Evolutionary conservation across 495 filamentous ascomycete species (phyloP).

Genomic region (Cenococcum geophilum): DNA sequence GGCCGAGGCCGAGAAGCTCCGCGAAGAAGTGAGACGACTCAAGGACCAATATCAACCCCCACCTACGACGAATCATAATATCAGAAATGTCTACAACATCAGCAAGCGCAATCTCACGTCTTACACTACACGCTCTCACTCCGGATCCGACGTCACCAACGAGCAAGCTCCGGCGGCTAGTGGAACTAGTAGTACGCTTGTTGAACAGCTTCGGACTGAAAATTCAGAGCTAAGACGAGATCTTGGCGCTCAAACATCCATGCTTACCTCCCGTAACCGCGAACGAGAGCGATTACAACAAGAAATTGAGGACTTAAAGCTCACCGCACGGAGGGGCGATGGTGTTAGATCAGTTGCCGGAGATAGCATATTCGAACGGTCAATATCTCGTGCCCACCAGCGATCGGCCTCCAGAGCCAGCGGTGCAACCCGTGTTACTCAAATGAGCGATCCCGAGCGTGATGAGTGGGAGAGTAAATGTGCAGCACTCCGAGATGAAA

Average conservation of each 20-base stretch:
- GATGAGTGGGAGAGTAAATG: conserved; percentile 80
- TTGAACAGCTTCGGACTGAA: conserved; percentile 80
- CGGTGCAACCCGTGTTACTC: conserved; percentile 60
- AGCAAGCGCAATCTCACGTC: conserved; percentile 51
- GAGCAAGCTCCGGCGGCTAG: conserved; percentile 51
- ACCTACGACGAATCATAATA: conserved; percentile 43
- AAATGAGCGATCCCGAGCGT: conserved; percentile 70
- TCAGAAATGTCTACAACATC: conserved; percentile 56
- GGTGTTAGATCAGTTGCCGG: conserved; percentile 60
- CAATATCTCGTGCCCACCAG: conserved; percentile 75
- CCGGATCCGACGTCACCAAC: conserved; percentile 55
- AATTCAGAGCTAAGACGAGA: conserved; percentile 89
- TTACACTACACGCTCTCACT: conserved; percentile 53
- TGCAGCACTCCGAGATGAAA: conserved; percentile 75
- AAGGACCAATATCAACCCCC: conserved; percentile 51
- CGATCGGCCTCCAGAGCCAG: conserved; percentile 68
- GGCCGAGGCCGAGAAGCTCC: conserved; percentile 75
- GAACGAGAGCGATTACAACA: conserved; percentile 93
- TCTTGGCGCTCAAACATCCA: conserved; percentile 91
- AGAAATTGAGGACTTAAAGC: conserved; percentile 93
- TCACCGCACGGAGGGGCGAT: conserved; percentile 67
- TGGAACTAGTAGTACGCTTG: conserved; percentile 58
- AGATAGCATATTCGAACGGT: conserved; percentile 88
- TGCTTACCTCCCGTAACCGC: conserved; percentile 92
- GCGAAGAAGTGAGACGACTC: conserved; percentile 74